Evolutionary conservation across 805 yeast species (phyloP).

Genomic region (Starmerella asiatica): DNA sequence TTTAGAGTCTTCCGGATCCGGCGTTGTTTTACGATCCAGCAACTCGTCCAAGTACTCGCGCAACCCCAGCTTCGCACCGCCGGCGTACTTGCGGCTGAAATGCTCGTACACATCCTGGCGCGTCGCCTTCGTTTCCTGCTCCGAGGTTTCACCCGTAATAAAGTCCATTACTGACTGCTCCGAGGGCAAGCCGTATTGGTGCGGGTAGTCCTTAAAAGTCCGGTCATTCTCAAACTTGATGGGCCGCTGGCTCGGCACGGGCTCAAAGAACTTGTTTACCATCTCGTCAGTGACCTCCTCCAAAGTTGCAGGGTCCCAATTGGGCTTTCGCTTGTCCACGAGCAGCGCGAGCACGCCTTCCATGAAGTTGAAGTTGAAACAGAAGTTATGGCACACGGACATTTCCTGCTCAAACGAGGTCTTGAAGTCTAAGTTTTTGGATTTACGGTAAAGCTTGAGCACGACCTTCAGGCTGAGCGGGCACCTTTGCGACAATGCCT

Average conservation of each 20-base stretch:
- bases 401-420: conserved; percentile 62
- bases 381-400: conserved; percentile 62
- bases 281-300: conserved; percentile 26
- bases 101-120: conserved; percentile 52
- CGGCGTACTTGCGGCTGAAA: conserved; percentile 31
- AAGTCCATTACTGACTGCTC: conserved; percentile 50
- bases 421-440: conserved; percentile 43
- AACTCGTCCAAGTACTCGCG: conserved; percentile 45
- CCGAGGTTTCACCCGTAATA: conserved; percentile 59
- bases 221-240: conserved; percentile 25
- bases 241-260: conserved; percentile 25
- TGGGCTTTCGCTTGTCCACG: conserved; percentile 44
- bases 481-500: conserved; percentile 51
- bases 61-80: conserved; percentile 43
- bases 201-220: conserved; percentile 40
- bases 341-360: conserved; percentile 33
- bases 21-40: conserved; percentile 43
- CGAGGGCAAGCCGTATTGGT: conserved; percentile 66
- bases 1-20: conserved; percentile 32
- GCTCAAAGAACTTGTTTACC: conserved; percentile 23
- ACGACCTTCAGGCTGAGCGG: conserved; percentile 68
- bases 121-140: conserved; percentile 54
- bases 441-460: conserved; percentile 51
- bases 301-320: conserved; percentile 36
- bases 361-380: conserved; percentile 50